Percentiles rank a stretch among this genome's conserved stretches.
These are phyloP conservation scores for Zygoascus ofunaensis DNA, from an alignment of 805 yeast species.

Conservation along the genomic window DNA sequence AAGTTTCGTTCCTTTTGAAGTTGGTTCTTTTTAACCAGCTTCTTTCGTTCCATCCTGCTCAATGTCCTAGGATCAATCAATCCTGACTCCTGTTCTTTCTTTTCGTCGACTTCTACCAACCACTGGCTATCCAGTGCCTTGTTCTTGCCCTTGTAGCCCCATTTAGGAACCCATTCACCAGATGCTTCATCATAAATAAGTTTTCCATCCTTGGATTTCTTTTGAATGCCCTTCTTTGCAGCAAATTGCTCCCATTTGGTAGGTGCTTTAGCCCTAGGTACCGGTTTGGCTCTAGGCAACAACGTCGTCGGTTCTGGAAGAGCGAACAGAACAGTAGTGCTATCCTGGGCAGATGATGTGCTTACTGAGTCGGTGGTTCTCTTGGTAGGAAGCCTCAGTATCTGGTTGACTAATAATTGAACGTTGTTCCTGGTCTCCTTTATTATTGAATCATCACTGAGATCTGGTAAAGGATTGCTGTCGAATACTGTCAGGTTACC, in stretches of 20 bases:
- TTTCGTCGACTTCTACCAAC: conserved; percentile 88
- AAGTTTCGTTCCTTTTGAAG: conserved; percentile 75
- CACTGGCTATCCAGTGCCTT: conserved; percentile 83
- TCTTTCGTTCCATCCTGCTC: conserved; percentile 74
- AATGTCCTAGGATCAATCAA: conserved; percentile 81
- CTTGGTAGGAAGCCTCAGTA: conserved; percentile 80
- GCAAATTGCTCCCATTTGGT: conserved; percentile 98
- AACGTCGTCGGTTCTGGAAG: conserved; percentile 76
- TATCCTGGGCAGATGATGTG: conserved; percentile 44
- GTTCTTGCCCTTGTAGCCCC: conserved; percentile 96
- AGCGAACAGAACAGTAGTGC: conserved; percentile 72
- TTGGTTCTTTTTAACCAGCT: conserved; percentile 73
- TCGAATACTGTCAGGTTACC: conserved; percentile 90
- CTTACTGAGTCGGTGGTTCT: conserved; percentile 67
- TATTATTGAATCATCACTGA: conserved; percentile 55
- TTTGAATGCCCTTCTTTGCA: conserved; percentile 83
- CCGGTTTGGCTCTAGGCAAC: conserved; percentile 89
- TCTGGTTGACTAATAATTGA: conserved; percentile 83
- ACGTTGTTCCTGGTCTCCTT: conserved; percentile 80
- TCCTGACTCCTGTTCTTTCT: conserved; percentile 30
- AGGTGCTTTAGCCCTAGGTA: conserved; percentile 85
- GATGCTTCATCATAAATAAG: conserved; percentile 79
- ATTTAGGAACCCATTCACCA: conserved; percentile 94
- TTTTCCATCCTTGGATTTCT: conserved; percentile 85
- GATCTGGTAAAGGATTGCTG: conserved; percentile 70